Evolutionary conservation across 257 asterid genomes (phyloP), one percentile per base, ranked within the genome.

Genomic region (Leptodermis oblonga): DNA sequence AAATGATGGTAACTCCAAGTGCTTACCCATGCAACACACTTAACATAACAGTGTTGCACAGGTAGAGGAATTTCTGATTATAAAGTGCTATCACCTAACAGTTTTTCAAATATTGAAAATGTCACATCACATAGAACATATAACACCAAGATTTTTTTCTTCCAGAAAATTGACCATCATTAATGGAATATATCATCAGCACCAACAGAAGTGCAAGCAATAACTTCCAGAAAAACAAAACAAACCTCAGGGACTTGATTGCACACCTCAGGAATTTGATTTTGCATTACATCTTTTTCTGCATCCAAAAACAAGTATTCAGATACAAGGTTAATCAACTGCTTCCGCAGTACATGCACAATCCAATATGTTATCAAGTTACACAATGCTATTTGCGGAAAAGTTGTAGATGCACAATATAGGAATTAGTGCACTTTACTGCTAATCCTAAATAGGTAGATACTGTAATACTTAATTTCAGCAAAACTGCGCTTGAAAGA

Each of bases 231-330:
- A 10, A 74, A 28, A 45, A 37, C 41, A n/a, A 77, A 66, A 51
- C 83, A 39, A 78, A 94, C 98, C 85, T 69, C 63, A 22, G 84
- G 78, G 36, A 59, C 74, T 53, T 76, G 25, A 76, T 68, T 51
- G 70, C 84, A 37, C 84, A 92, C 97, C 83, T 69, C 65, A 25
- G 84, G 77, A 33, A 56, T 70, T 53, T 77, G 80, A 66, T 62
- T 82, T 78, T 79, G 80, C 74, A 46, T 75, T 73, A 64, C 83
- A 70, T 74, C 79, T 73, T 76, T 74, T 30, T 85, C 99, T 89
- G 90, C 93, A 75, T 33, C 54, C 51, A 49, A 71, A 66, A 68
- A 46, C 13, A 46, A 68, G 65, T 48, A 61, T 59, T 70, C 62
- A 69, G 31, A 23, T 26, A 63, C 74, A 62, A 82, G 72, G 65